phyloP scores from a whole-genome alignment of 176 grass and related monocot species.

The Triticum aestivum region IWGSC_CS_RefSeq_v2.1 NC_057798.1:801014575-801015074 shows the following conservation, averaged over 20 bases:
- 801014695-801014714: no score
- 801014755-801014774: rapidly evolving
- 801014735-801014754: not conserved
- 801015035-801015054: not conserved
- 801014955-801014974: not conserved
- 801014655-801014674: no score
- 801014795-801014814: not conserved
- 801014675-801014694: no score
- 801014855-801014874: not conserved
- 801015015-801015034: not conserved
- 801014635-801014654: no score
- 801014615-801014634: no score
- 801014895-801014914: not conserved
- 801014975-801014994: not conserved
- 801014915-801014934: not conserved
- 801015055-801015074: not conserved
- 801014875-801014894: rapidly evolving
- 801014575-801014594: no score
- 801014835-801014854: not conserved
- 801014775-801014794: not conserved
- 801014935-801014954: not conserved
- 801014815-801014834: not conserved
- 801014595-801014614: no score
- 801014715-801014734: not conserved
- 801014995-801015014: not conserved